Conservation (phyloP, 495 filamentous ascomycete species). For the Xylaria sp. region DNA sequence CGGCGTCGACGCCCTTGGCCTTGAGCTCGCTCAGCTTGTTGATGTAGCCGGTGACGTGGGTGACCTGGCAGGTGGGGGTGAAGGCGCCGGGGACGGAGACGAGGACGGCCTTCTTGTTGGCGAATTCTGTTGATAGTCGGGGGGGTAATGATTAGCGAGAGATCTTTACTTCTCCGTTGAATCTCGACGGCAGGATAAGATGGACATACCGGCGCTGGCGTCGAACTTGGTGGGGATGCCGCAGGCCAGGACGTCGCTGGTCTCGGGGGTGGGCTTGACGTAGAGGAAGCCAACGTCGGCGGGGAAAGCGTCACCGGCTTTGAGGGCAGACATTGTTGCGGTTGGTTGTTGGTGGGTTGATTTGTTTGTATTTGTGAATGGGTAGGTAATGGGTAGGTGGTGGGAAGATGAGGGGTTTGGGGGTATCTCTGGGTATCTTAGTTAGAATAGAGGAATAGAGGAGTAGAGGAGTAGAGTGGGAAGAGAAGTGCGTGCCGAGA, state of each 20-base stretch:
- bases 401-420: too few species aligned
- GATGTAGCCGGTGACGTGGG: slow-evolving; percentile 88
- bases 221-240: slow-evolving; percentile 81
- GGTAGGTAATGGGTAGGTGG: too few species aligned
- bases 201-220: slow-evolving; percentile 69
- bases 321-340: slow-evolving; percentile 72
- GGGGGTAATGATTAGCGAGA: background rate
- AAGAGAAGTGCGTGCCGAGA: slow-evolving; percentile 2
- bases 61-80: slow-evolving; percentile 89
- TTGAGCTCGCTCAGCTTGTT: slow-evolving; percentile 73
- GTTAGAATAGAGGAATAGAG: background rate
- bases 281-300: slow-evolving; percentile 79
- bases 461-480: background rate
- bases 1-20: slow-evolving; percentile 84
- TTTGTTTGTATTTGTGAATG: too few species aligned
- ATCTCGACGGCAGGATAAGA: too few species aligned
- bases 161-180: too few species aligned
- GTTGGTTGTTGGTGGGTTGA: slow-evolving; percentile 3
- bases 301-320: slow-evolving; percentile 85
- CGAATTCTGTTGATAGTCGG: slow-evolving; percentile 62
- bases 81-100: slow-evolving; percentile 94
- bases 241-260: slow-evolving; percentile 71
- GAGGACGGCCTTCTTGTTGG: slow-evolving; percentile 88
- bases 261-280: slow-evolving; percentile 71
- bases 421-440: slow-evolving; percentile 5